These are phyloP conservation scores for Podaxis rugospora DNA, from an alignment of 768 basidiomycete species.

Conservation along the genomic window DNA sequence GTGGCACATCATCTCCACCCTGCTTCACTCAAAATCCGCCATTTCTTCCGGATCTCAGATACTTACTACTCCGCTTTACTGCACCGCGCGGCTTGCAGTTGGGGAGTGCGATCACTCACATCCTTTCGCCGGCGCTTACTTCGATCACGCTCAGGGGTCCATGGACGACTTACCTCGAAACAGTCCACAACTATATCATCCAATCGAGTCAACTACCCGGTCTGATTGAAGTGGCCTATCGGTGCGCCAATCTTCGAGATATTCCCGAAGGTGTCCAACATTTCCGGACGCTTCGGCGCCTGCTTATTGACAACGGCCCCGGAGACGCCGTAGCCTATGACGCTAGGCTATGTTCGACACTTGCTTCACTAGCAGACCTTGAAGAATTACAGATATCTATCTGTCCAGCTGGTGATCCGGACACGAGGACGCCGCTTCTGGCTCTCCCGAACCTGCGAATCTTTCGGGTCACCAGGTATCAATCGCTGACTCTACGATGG, in stretches of 20 bases:
- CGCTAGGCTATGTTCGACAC: background rate
- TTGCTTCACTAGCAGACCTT: background rate
- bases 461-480: background rate
- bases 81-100: background rate
- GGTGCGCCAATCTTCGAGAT: background rate
- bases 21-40: background rate
- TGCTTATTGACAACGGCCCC: background rate
- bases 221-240: background rate
- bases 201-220: background rate
- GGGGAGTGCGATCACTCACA: background rate
- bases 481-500: background rate
- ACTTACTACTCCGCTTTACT: background rate
- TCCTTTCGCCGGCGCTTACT: background rate
- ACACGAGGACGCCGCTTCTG: background rate
- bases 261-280: background rate
- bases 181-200: background rate
- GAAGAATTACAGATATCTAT: background rate
- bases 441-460: background rate
- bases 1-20: background rate
- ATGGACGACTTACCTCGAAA: background rate
- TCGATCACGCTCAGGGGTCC: background rate
- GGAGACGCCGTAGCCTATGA: background rate
- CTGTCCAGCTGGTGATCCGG: background rate
- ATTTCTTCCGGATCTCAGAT: background rate
- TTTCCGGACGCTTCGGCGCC: background rate